phyloP scores from a whole-genome alignment of 2,329 filamentous ascomycete species.

The Hymenoscyphus fraxineus region DNA sequence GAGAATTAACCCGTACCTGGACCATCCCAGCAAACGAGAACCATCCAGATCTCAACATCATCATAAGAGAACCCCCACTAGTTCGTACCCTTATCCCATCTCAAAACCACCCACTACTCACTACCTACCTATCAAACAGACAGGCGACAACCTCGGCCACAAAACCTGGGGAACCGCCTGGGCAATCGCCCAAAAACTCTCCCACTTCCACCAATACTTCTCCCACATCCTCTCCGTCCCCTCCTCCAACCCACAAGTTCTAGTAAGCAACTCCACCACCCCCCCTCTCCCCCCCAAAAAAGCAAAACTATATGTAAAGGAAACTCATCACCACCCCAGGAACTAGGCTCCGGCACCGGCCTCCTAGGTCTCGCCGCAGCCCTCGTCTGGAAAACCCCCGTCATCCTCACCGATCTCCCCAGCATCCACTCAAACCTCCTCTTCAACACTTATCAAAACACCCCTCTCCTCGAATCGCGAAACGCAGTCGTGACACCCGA shows the following conservation, averaged over 20 bases:
- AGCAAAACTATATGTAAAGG: too few relatives aligned
- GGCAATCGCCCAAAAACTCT: slow-evolving; percentile 72
- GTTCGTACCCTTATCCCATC: not conserved
- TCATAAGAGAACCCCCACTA: slow-evolving; percentile 79
- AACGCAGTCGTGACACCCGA: slow-evolving; percentile 59
- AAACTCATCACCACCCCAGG: not conserved
- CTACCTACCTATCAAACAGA: slow-evolving; percentile 36
- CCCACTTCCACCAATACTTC: slow-evolving; percentile 35
- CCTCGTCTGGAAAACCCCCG: slow-evolving; percentile 59
- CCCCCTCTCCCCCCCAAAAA: too few relatives aligned
- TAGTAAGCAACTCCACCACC: too few relatives aligned
- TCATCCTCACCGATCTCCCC: slow-evolving; percentile 74
- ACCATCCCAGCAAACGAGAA: slow-evolving; percentile 46
- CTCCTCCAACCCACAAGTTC: not conserved
- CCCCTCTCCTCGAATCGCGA: slow-evolving; percentile 49
- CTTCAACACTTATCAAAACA: slow-evolving; percentile 34
- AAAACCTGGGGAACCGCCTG: slow-evolving; percentile 97
- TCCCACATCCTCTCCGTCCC: slow-evolving; percentile 36
- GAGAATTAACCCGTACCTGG: slow-evolving; percentile 59
- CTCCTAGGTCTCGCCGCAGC: slow-evolving; percentile 82
- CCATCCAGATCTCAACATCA: slow-evolving; percentile 54
- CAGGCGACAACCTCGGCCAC: slow-evolving; percentile 80
- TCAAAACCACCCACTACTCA: not conserved
- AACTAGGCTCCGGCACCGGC: slow-evolving; percentile 81
- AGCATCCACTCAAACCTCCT: slow-evolving; percentile 55